These are phyloP conservation scores for Euryodendron excelsum DNA, from an alignment of 148 eudicot species.

Conservation along the genomic window DNA sequence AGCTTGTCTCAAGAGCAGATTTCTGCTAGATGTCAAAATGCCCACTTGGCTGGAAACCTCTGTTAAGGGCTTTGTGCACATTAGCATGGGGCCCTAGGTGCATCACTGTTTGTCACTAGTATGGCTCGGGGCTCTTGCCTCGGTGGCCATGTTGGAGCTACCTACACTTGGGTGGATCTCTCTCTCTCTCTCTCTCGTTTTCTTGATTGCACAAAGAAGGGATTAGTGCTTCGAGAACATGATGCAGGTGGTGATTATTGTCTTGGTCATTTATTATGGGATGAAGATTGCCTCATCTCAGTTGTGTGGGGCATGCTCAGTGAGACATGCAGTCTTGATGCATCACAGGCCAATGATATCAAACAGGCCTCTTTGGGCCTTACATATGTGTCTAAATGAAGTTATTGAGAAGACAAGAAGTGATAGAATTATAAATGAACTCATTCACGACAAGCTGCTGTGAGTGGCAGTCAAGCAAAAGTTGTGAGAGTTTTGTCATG, in stretches of 20 bases:
- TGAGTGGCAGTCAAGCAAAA: not conserved
- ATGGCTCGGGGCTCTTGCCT: not conserved
- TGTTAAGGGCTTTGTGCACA: not conserved
- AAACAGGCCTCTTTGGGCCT: not conserved
- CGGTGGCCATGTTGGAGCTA: not conserved
- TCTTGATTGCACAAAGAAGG: too few species aligned
- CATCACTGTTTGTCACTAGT: too few species aligned
- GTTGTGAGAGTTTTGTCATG: not conserved
- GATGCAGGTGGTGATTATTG: too few species aligned
- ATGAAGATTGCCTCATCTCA: too few species aligned
- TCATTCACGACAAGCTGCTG: not conserved
- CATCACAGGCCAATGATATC: not conserved
- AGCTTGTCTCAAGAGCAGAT: not conserved
- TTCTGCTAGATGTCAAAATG: not conserved
- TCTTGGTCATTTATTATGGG: too few species aligned
- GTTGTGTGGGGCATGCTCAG: not conserved
- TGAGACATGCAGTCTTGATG: not conserved
- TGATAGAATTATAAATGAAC: too few species aligned
- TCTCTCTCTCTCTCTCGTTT: too few species aligned
- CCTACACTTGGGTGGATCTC: not conserved
- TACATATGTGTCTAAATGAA: not conserved
- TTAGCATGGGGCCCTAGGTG: not conserved
- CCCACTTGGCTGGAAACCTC: not conserved
- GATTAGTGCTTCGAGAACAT: too few species aligned
- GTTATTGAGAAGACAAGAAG: not conserved